phyloP scores from a whole-genome alignment of 148 eudicot genomes.

The Chenopodium suecicum region DNA sequence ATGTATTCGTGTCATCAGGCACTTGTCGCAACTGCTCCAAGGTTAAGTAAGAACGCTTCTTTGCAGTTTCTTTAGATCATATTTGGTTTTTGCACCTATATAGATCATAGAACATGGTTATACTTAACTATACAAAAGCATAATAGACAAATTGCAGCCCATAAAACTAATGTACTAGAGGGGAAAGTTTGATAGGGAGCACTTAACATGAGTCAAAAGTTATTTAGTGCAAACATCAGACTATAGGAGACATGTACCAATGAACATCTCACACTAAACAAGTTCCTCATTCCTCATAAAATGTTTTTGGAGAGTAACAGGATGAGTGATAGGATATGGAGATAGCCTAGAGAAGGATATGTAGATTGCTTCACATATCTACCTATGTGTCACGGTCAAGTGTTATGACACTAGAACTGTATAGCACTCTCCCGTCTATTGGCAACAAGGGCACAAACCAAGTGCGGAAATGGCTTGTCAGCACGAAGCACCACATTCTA shows the following conservation, averaged over 20 bases:
- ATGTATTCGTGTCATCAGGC: conserved; percentile 88
- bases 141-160: background rate
- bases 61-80: conserved; percentile 81
- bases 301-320: background rate
- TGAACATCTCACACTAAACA: background rate
- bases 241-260: background rate
- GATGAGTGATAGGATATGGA: background rate
- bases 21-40: conserved; percentile 83
- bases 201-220: background rate
- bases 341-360: background rate
- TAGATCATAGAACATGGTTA: conserved; percentile 3
- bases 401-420: no score
- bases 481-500: no score
- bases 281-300: background rate
- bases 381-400: no score
- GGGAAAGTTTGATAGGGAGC: background rate
- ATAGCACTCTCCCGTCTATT: no score
- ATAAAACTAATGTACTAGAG: background rate
- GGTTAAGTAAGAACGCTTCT: conserved; percentile 89
- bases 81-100: conserved; percentile 73
- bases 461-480: no score
- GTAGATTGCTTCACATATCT: background rate
- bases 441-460: no score
- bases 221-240: background rate
- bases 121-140: background rate